Evolutionary conservation across 768 basidiomycete species (phyloP).

Genomic region (Lactarius sp.): DNA sequence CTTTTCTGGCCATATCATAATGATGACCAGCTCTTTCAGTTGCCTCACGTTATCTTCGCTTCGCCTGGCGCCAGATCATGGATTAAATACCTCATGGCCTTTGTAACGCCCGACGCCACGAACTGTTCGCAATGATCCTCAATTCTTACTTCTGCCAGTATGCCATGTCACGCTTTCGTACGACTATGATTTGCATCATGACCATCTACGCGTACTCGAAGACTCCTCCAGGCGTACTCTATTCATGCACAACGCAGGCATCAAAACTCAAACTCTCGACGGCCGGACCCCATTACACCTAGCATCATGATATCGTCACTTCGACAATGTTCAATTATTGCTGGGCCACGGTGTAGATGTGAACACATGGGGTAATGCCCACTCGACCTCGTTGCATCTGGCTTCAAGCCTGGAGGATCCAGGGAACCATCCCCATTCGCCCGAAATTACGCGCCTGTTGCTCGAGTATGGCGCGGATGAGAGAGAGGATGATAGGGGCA

Average conservation of each 20-base stretch:
- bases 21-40: slow-evolving; percentile 35
- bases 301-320: too few species aligned
- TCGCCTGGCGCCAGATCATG: slow-evolving; percentile 20
- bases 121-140: background rate
- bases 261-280: too few species aligned
- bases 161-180: background rate
- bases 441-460: too few species aligned
- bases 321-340: too few species aligned
- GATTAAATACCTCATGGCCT: background rate
- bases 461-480: too few species aligned
- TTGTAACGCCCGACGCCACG: background rate
- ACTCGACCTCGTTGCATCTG: too few species aligned
- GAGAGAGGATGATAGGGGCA: too few species aligned
- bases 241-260: background rate
- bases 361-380: too few species aligned
- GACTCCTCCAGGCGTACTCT: background rate
- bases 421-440: too few species aligned
- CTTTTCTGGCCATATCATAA: background rate
- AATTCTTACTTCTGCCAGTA: background rate
- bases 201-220: background rate
- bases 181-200: background rate
- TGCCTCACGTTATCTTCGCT: slow-evolving; percentile 58
- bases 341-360: too few species aligned
- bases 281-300: too few species aligned
- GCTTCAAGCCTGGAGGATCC: too few species aligned